Evolutionary conservation across 768 basidiomycete species (phyloP), one percentile per base, ranked within the genome.

Genomic region (Crassisporium funariophilum): DNA sequence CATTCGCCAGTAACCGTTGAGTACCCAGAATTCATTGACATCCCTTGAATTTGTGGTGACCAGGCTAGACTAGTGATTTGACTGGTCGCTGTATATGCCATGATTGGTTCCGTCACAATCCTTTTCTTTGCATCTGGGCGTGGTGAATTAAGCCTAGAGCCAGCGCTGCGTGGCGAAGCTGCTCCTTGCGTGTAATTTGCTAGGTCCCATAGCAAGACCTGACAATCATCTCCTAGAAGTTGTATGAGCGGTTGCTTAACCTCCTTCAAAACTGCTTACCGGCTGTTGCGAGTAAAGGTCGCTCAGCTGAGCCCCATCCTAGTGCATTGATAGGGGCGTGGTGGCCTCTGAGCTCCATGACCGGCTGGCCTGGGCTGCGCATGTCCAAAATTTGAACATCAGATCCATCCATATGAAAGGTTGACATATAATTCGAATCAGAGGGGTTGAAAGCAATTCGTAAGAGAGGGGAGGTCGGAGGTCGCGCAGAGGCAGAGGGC

Each of bases 301-400:
- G 86, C 16, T 92, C 88, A 2, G 81, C 81, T 3, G 87, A 79
- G 21, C 94, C 88, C 95, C 95, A 98, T 5, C 88, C 90, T 38
- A 98, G 78, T 2, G 88, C 88, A 56, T 94, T 93, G 36, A 98
- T 79, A 47, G 85, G 81, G 21, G 79, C 82, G 44, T 83, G 79
- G 62, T 98, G 95, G 13, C 81, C 93, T 52, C 82, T 79, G 15
- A 98, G 72, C 66, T 98, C 95, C 60, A 94, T 87, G 13, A 98
- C 94, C 0, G 97, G 94, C 51, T 90, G 85, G 2, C 97, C 97
- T 1, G 97, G 97, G 67, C 86, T 90, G 42, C 97, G 83, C 91
- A 98, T 98, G 60, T 99, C 97, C 52, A 99, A 73, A 20, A 99
- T 91, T 63, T 97, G 90, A 3, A 97, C 78, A 58, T 94, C 89